phyloP scores from a whole-genome alignment of 352 stramenopile species.

The Blastocystis sp. region DNA sequence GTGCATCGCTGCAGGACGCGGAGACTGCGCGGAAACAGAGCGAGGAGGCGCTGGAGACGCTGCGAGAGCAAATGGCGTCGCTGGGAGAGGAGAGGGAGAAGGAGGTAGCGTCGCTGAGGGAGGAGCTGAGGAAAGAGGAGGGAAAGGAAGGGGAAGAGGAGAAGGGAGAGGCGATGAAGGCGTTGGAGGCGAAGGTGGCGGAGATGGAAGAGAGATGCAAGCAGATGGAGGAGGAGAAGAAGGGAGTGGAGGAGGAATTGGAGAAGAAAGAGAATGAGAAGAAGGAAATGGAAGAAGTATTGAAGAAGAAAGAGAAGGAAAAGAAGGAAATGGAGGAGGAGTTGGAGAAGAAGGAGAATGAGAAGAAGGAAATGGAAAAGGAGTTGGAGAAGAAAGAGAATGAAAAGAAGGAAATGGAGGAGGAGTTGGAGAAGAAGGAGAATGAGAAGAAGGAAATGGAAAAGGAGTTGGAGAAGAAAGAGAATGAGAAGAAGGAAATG shows the following conservation, averaged over 20 bases:
- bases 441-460: too few relatives aligned
- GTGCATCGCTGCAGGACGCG: not conserved
- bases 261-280: not conserved
- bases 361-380: not conserved
- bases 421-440: too few relatives aligned
- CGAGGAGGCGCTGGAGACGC: not conserved
- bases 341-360: slow-evolving; percentile 5
- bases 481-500: too few relatives aligned
- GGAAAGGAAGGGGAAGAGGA: not conserved
- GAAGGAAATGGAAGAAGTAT: not conserved
- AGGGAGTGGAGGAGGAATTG: not conserved
- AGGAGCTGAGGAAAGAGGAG: not conserved
- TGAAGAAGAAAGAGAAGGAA: not conserved
- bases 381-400: not conserved
- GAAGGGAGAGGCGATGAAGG: not conserved
- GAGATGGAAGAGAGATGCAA: not conserved
- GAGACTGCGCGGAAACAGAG: not conserved
- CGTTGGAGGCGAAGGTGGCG: not conserved
- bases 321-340: slow-evolving; percentile 1
- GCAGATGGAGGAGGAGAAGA: slow-evolving; percentile 33
- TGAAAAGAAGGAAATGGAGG: not conserved
- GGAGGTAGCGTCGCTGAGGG: not conserved
- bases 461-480: too few relatives aligned
- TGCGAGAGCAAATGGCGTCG: not conserved
- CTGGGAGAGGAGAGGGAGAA: not conserved